These are phyloP conservation scores for Dianthus caryophyllus DNA, from an alignment of 148 eudicot genomes.

Conservation along the genomic window DNA sequence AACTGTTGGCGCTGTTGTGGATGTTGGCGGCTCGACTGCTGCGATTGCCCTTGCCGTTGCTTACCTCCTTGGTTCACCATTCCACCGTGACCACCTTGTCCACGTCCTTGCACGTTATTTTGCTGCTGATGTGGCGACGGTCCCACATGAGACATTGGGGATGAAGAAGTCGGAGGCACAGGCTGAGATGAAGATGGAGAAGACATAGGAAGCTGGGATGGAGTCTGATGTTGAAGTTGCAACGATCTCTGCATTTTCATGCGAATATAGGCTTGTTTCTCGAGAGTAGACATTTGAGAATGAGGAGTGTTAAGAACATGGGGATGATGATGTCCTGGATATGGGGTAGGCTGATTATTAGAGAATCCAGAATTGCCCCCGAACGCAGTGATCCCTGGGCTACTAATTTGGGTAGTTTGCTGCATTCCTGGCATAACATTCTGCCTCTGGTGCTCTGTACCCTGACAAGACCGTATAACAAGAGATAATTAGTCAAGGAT, in stretches of 20 bases:
- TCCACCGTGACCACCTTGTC: slow-evolving; percentile 38
- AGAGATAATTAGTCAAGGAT: slow-evolving; percentile 4
- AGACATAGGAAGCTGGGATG: slow-evolving; percentile 50
- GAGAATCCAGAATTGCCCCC: slow-evolving; percentile 49
- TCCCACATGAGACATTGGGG: slow-evolving; percentile 42
- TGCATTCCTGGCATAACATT: slow-evolving; percentile 50
- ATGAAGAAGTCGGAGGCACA: slow-evolving; percentile 40
- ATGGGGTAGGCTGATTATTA: slow-evolving; percentile 46
- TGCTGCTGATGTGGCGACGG: slow-evolving; percentile 54
- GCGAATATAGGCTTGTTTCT: slow-evolving; percentile 64
- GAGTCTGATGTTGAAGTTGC: slow-evolving; percentile 48
- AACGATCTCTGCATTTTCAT: slow-evolving; percentile 46
- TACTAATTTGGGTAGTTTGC: slow-evolving; percentile 44
- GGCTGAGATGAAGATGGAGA: slow-evolving; percentile 55
- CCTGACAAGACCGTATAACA: slow-evolving; percentile 50
- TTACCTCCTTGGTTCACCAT: slow-evolving; percentile 49
- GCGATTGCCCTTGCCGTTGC: slow-evolving; percentile 52
- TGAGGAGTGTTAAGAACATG: slow-evolving; percentile 49
- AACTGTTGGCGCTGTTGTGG: slow-evolving; percentile 61
- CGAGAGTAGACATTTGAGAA: slow-evolving; percentile 47
- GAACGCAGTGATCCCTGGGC: slow-evolving; percentile 50
- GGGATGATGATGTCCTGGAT: slow-evolving; percentile 41
- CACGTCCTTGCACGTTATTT: slow-evolving; percentile 57
- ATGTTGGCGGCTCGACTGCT: slow-evolving; percentile 55
- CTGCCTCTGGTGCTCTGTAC: slow-evolving; percentile 66